These are phyloP conservation scores for Fusarium cicatricum DNA, from an alignment of 2,329 filamentous ascomycete genomes.

Conservation along the genomic window DNA sequence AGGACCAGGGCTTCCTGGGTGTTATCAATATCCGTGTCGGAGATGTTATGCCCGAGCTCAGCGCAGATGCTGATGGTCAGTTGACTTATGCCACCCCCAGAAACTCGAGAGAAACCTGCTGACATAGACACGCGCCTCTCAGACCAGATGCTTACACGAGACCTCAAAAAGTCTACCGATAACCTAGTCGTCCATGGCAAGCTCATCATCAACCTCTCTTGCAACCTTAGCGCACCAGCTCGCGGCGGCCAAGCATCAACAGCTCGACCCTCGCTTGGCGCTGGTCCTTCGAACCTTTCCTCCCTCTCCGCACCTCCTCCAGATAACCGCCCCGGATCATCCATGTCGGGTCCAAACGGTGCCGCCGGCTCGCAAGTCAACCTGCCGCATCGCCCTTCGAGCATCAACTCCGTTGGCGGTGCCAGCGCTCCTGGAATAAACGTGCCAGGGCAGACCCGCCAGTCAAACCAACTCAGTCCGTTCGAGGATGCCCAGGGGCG, in stretches of 20 bases:
- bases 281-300: conserved; percentile 55
- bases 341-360: conserved; percentile 61
- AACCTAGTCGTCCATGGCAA: conserved; percentile 98
- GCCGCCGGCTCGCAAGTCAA: conserved; percentile 51
- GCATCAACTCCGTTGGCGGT: conserved; percentile 51
- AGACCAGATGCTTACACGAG: conserved; percentile 98
- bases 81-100: conserved; percentile 31
- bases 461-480: conserved; percentile 71
- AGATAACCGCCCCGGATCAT: conserved; percentile 62
- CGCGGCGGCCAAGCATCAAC: conserved; percentile 58
- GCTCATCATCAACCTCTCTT: conserved; percentile 94
- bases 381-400: conserved; percentile 58
- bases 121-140: conserved; percentile 15
- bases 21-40: conserved; percentile 98
- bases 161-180: conserved; percentile 97
- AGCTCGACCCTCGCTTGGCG: conserved; percentile 56
- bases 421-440: conserved; percentile 42
- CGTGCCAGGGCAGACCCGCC: conserved; percentile 45
- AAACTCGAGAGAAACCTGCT: conserved; percentile 42
- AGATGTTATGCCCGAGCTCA: conserved; percentile 85
- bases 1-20: conserved; percentile 98
- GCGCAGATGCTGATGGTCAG: conserved; percentile 89
- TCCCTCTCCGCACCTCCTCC: conserved; percentile 53
- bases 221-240: conserved; percentile 79
- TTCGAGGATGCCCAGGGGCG: conserved; percentile 97